Base-by-base conservation (phyloP, 1,284 basidiomycete species). In the Calocybe gambosa region DNA sequence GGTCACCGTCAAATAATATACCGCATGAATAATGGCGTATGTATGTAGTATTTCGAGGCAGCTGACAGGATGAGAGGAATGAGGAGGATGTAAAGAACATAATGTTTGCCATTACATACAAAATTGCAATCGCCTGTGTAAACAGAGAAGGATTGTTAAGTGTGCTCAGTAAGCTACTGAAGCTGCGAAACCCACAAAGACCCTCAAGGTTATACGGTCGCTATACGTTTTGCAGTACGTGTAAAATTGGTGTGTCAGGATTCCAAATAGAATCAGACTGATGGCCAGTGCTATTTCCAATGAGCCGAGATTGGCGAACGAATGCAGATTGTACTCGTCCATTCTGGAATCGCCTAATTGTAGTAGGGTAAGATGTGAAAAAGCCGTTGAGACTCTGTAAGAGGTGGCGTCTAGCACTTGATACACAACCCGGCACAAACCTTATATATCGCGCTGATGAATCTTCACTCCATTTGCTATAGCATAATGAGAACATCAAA, bases 231-330 rank as follows among this genome's bases (percentile, higher is more conserved):
- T 45, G 46, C 48, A 59, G 19, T 59, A 59, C 8, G 52, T 40
- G 26, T 52, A 55, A 23, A 39, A 54, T 40, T 59, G 58, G 12
- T 54, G 31, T 2, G 50, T 40, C 1, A 56, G 43, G 6, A 52
- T 44, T 13, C 58, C 58, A 19, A 54, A 57, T 36, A 59, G 39
- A 8, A 56, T 43, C 2, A 57, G 46, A 26, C 55, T 56, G 7
- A 57, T 10, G 19, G 57, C 54, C 2, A 55, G 46, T 13, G 54
- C 58, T 12, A 59, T 50, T 21, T 57, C 55, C 45, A 59, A 40
- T 0, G 53, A 55, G 28, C 58, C 56, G 1, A 59, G 46, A 33
- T 50, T 50, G 13, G n/a, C 42, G 5, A 38, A 26, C 16, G 49
- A 36, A 18, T 42, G 34, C 5, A 38, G 21, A 26, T 50, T 41